Percentiles rank a stretch among this genome's conserved stretches.
phyloP scores from a whole-genome alignment of 78 protist genomes.

The Polysphondylium violaceum region DNA sequence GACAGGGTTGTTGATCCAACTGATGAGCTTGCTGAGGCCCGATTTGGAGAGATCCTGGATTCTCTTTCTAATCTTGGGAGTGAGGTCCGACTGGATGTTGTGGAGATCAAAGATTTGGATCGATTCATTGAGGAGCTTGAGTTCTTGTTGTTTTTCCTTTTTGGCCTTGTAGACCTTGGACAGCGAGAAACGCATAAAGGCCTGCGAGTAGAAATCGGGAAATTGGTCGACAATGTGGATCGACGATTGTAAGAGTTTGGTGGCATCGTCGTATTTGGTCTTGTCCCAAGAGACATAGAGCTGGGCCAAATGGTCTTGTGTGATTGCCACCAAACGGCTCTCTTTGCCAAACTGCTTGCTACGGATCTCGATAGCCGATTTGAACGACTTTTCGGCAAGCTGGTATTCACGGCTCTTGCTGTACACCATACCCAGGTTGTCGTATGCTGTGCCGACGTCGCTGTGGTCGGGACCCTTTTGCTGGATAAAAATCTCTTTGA shows the following conservation, averaged over 20 bases:
- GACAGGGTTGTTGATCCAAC: background rate
- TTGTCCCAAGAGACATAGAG: slow-evolving; percentile 49
- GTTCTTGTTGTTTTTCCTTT: slow-evolving; percentile 44
- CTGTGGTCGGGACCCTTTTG: slow-evolving; percentile 62
- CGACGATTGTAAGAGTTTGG: background rate
- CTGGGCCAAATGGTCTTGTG: slow-evolving; percentile 51
- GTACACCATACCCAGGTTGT: slow-evolving; percentile 60
- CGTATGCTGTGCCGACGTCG: slow-evolving; percentile 45
- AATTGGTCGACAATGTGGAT: slow-evolving; percentile 37
- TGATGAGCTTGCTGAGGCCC: slow-evolving; percentile 6
- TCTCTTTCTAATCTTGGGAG: background rate
- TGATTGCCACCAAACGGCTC: slow-evolving; percentile 34
- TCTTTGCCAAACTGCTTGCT: slow-evolving; percentile 54
- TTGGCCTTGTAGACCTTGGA: slow-evolving; percentile 26
- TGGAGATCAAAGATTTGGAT: slow-evolving; percentile 28
- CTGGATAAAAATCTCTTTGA: slow-evolving; percentile 39
- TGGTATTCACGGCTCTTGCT: slow-evolving; percentile 29
- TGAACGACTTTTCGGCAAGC: slow-evolving; percentile 43
- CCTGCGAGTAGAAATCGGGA: slow-evolving; percentile 46
- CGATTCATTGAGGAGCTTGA: slow-evolving; percentile 2
- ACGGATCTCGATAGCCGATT: slow-evolving; percentile 24
- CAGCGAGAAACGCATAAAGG: slow-evolving; percentile 21
- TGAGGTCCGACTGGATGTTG: slow-evolving; percentile 35
- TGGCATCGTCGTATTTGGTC: slow-evolving; percentile 10
- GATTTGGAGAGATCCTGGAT: slow-evolving; percentile 8